Evolutionary conservation across 352 stramenopile species (phyloP).

Genomic region (Pythium monospermum): DNA sequence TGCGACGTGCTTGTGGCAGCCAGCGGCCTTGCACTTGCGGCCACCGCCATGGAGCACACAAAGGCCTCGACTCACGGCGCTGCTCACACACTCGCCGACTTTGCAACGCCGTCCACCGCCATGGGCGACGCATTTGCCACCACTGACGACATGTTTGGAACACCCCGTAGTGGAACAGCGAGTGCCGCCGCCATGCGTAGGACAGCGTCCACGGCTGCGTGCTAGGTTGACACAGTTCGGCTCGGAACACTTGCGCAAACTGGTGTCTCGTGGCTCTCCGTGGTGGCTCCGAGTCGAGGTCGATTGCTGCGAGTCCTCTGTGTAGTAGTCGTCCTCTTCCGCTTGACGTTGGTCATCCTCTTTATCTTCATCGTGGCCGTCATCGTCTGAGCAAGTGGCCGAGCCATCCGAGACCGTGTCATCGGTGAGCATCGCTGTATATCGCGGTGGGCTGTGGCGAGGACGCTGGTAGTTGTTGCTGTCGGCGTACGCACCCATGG

Average conservation of each 20-base stretch:
- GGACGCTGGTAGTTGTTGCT: background rate
- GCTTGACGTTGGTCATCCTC: too few relatives aligned
- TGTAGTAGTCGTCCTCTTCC: conserved; percentile 5
- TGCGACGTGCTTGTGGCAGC: conserved; percentile 75
- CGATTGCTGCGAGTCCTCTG: conserved; percentile 5
- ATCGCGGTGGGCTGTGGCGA: background rate
- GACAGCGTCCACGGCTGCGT: conserved; percentile 56
- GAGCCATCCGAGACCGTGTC: conserved; percentile 5
- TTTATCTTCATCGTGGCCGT: conserved; percentile 4
- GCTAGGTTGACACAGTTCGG: conserved; percentile 34
- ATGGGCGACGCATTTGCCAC: conserved; percentile 59
- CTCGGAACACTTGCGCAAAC: conserved; percentile 15
- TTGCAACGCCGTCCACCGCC: conserved; percentile 54
- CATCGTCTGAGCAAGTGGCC: conserved; percentile 2
- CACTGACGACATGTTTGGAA: conserved; percentile 62
- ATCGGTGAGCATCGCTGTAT: background rate
- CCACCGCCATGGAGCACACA: conserved; percentile 67
- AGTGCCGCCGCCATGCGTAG: conserved; percentile 50
- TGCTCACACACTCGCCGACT: conserved; percentile 34
- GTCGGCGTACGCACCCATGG: background rate
- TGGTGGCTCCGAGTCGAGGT: conserved; percentile 4
- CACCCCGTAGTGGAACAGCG: conserved; percentile 46
- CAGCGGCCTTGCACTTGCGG: conserved; percentile 58
- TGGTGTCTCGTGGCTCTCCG: too few relatives aligned
- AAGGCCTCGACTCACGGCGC: conserved; percentile 48